Evolutionary conservation across 2,329 filamentous ascomycete genomes (phyloP), one percentile per base, ranked within the genome.

Genomic region (Passalora sequoiae): DNA sequence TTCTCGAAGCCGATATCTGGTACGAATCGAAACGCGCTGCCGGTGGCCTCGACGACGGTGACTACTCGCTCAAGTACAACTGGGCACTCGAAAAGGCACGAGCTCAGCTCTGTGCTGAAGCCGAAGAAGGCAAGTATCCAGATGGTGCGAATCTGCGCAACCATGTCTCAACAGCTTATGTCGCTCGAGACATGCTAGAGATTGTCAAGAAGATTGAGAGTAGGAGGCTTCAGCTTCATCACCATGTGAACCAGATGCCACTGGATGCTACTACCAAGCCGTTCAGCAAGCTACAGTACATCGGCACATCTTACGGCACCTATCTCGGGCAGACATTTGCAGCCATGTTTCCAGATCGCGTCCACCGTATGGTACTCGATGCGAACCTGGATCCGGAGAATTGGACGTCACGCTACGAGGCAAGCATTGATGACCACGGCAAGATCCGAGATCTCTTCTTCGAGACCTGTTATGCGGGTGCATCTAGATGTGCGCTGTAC

Each of bases 71-170:
- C 7, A 57, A 65, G 60, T 48, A 61, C 65, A 32, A 55, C 64
- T 42, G 65, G 65, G 31, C 62, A 60, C 40, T 56, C 58, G 13
- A 56, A 6, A 60, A 66, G 40, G 68, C 66, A 2, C 61, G 56
- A 20, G 66, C 44, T 7, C 37, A 50, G 33, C 44, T 51, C 13
- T 59, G 57, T 36, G 50, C 52, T 5, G 57, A 58, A 4, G 49
- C 44, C 4, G 50, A 54, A 22, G 53, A 60, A 25, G 64, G 67
- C 21, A 68, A 67, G 50, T 53, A 49, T 25, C 13, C 25, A 4
- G 44, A 51, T 38, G 50, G 50, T 21, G 47, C 48, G 39, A 53
- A 53, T 24, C 10, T 53, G 10, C 38, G 50, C 19, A 49, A 49
- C 29, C 65, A 66, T 47, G 66, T 55, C 55, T 70, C 47, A 15